phyloP scores from a whole-genome alignment of 352 stramenopile genomes.

The Pythium dissimile region DNA sequence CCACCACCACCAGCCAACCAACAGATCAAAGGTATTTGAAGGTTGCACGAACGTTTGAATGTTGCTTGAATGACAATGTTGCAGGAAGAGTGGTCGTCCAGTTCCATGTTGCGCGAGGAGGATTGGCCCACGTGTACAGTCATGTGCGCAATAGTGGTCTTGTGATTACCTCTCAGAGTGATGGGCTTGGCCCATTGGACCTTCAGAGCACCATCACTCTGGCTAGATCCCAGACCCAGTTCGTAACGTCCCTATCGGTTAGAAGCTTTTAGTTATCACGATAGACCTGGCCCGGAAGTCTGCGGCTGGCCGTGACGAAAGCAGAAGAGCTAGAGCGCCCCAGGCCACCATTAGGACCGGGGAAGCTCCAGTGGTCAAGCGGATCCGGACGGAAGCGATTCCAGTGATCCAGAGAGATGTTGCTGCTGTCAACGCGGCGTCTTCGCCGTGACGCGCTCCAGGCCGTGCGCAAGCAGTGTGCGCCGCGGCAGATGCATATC shows the following conservation, averaged over 20 bases:
- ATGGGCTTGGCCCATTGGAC: conserved; percentile 4
- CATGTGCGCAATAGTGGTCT: background rate
- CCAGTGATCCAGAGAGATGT: conserved; percentile 17
- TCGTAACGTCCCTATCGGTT: conserved; percentile 13
- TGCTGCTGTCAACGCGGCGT: conserved; percentile 55
- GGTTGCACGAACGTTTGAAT: conserved; percentile 24
- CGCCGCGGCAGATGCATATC: conserved; percentile 58
- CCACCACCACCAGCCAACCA: conserved; percentile 7
- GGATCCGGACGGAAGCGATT: background rate
- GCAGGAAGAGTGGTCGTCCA: no score
- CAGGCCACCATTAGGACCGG: no score
- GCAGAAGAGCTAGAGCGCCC: no score
- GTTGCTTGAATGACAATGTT: conserved; percentile 1
- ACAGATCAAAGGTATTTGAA: background rate
- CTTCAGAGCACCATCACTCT: conserved; percentile 24
- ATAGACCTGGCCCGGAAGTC: background rate
- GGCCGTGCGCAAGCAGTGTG: conserved; percentile 50
- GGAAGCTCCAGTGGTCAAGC: conserved; percentile 5
- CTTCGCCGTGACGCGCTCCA: conserved; percentile 54
- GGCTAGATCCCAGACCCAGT: background rate
- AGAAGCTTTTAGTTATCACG: background rate
- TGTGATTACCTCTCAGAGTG: conserved; percentile 1
- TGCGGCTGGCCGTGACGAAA: conserved; percentile 20
- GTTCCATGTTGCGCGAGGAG: background rate
- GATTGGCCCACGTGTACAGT: background rate